Base-by-base conservation (phyloP, 345 rosid species). In the Aurinia saxatilis region DNA sequence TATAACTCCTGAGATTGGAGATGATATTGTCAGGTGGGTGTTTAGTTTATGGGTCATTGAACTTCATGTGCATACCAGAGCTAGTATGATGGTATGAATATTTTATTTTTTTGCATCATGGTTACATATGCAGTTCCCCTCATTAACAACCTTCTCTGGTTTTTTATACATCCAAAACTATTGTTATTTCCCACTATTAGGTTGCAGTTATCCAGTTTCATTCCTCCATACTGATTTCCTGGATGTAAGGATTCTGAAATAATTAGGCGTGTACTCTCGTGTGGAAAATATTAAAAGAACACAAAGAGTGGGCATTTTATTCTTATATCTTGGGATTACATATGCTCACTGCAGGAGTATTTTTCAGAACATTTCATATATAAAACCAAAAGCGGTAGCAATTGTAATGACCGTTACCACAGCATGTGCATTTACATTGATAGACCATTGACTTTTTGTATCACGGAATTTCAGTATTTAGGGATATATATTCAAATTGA, bases 1-100 rank as follows among this genome's bases (percentile, higher is more conserved):
- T 77, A 87, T 93, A 73, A 90, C 99, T 57, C 97, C 97, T 3
- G 95, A 90, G 80, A 90, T 93, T 73, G 91, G 99, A 27, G 99
- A 93, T 80, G 95, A 93, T 75, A 90, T 93, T 33, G 99, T 87
- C 66, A 93, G 99, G 99, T 93, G 77, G 78, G 63, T 77, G 33
- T 47, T 64, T 77, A 27, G 52, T 58, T 59, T 64, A 10, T 64
- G 50, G 18, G 18, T 48, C 61, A 12, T 34, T 58, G 37, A 64
- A 44, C 59, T 47, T 36, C 31, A 7, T 55, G 21, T 55, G 31
- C 63, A 48, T 55, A 38, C 10, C 27, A 62, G 18, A 31, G 47
- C 65, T 50, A 36, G 33, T 27, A 44, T 60, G 54, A 30, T 10
- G 10, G 27, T 33, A 2, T 27, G 30, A 27, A 27, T 27, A 27